Base-by-base conservation (phyloP, 768 basidiomycete genomes). In the Lactarius akahatsu region DNA sequence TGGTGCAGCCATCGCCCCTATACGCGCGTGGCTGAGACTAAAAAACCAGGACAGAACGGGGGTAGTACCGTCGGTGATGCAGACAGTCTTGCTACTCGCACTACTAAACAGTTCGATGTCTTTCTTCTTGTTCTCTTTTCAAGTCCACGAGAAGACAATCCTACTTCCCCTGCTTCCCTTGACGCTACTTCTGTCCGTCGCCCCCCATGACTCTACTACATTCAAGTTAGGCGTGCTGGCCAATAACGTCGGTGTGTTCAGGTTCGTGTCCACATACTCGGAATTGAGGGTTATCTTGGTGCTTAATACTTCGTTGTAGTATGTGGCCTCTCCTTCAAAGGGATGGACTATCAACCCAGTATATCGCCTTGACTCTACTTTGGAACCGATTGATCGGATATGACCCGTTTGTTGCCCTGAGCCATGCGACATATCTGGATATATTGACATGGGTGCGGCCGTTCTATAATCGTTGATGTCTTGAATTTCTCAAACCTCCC, bases 91-190 rank as follows among this genome's bases (percentile, higher is more conserved):
- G 4, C 91, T 90, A 0, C 90, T 92, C 70, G 87, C 91, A 2
- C 80, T 97, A 32, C 83, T 94, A 67, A 87, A 86, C 8, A 88
- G 86, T 1, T 90, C 92, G 0, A 84, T 98, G 81, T 90, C 94
- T 10, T 97, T 98, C 82, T 98, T 96, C 79, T 80, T 98, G 38
- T 96, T 96, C 79, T 95, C 94, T 7, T 96, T 96, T 77, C 95
- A 97, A 73, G 95, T 96, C 45, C 96, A 97, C 76, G 96, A 98
- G 76, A 98, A 97, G 80, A 89, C 90, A 3, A 91, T 98, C 47
- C 74, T 97, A 20, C 73, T 98, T 1, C 94, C 95, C 3, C 80
- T 98, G 26, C 76, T 98, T 69, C 96, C 96, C 0, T 79, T 95
- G 34, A 92, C 89, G 0, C 80, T 98, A 20, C 80, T 96, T 18